Evolutionary conservation across 2,329 filamentous ascomycete genomes (phyloP).

Genomic region (Cercospora sesami): DNA sequence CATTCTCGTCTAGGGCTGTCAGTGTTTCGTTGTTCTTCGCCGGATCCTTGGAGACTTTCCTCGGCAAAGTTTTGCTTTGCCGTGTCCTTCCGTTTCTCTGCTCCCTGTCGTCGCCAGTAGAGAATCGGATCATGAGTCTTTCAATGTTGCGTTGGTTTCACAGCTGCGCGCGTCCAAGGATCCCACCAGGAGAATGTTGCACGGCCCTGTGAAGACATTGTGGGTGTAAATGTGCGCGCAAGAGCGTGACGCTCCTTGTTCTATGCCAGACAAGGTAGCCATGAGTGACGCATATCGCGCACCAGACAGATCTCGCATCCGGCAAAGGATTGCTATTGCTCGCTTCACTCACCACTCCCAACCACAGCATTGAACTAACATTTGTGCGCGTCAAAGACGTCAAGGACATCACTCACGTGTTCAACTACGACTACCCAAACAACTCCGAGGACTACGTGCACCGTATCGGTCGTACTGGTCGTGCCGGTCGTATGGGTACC

Average conservation of each 20-base stretch:
- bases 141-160: conserved; percentile 57
- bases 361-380: conserved; percentile 35
- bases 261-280: conserved; percentile 29
- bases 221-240: conserved; percentile 41
- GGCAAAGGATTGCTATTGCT: conserved; percentile 56
- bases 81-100: conserved; percentile 70
- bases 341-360: conserved; percentile 40
- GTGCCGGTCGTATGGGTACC: conserved; percentile 83
- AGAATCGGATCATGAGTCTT: conserved; percentile 74
- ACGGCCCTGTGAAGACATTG: conserved; percentile 48
- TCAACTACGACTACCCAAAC: conserved; percentile 99
- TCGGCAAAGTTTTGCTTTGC: conserved; percentile 47
- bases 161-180: conserved; percentile 70
- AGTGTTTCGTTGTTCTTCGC: conserved; percentile 80
- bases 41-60: conserved; percentile 80
- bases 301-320: conserved; percentile 47
- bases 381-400: conserved; percentile 79
- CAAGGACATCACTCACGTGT: conserved; percentile 99
- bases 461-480: conserved; percentile 67
- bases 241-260: conserved; percentile 30
- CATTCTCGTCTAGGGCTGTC: conserved; percentile 76
- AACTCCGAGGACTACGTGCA: conserved; percentile 73
- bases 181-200: conserved; percentile 61
- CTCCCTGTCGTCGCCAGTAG: conserved; percentile 66
- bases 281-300: conserved; percentile 36